A percentile compares a stretch with the other conserved stretches of the same genome.
Evolutionary conservation across 495 filamentous ascomycete species (phyloP).

Genomic region (Glonium stellatum): DNA sequence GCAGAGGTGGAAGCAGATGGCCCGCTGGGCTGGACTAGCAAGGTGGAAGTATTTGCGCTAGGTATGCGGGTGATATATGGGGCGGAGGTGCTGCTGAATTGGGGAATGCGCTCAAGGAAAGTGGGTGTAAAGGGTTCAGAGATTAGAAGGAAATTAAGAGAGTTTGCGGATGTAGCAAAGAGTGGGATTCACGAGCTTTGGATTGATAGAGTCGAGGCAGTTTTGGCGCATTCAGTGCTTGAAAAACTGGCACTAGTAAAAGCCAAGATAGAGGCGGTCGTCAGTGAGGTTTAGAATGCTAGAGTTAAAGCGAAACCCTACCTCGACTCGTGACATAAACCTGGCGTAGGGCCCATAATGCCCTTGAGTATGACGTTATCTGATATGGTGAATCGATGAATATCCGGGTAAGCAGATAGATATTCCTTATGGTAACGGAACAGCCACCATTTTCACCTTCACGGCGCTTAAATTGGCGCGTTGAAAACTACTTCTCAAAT

Average conservation of each 20-base stretch:
- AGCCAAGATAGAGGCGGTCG: too few species aligned
- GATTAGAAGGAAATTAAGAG: constrained; percentile 16
- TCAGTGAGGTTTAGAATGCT: too few species aligned
- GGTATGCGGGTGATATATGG: constrained; percentile 52
- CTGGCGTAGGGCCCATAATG: too few species aligned
- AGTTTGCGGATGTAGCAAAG: constrained; percentile 15
- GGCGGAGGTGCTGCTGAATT: constrained; percentile 37
- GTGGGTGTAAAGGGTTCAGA: constrained; percentile 11
- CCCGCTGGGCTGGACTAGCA: constrained; percentile 64
- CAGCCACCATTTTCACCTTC: too few species aligned
- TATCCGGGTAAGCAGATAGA: too few species aligned
- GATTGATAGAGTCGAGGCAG: constrained; percentile 24
- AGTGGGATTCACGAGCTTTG: constrained; percentile 20
- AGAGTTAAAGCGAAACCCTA: too few species aligned
- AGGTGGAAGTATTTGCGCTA: constrained; percentile 63
- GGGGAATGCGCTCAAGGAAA: constrained; percentile 10
- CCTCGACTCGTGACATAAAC: too few species aligned
- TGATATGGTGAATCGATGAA: too few species aligned
- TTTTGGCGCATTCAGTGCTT: constrained; percentile 14
- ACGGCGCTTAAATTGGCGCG: too few species aligned
- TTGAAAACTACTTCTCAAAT: too few species aligned
- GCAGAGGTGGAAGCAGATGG: constrained; percentile 46
- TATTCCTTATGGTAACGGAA: too few species aligned
- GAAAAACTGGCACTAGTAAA: constrained; percentile 4
- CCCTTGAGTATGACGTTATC: too few species aligned